These are phyloP conservation scores for Pseudogymnoascus sp. DNA, from an alignment of 2,329 filamentous ascomycete genomes.

Conservation along the genomic window DNA sequence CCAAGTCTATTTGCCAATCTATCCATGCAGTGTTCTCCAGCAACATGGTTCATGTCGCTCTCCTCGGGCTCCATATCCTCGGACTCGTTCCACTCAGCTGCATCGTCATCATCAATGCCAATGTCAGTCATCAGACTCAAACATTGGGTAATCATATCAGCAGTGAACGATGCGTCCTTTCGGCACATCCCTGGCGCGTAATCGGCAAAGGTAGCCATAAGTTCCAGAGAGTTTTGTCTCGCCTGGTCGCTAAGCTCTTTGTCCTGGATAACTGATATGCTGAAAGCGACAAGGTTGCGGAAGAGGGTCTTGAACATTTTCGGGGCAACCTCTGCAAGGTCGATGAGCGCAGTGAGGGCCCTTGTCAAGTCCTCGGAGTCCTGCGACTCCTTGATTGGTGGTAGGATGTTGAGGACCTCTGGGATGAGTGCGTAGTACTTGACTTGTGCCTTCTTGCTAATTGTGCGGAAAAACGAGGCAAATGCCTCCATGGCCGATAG, in stretches of 20 bases:
- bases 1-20: slow-evolving; percentile 94
- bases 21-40: slow-evolving; percentile 97
- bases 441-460: slow-evolving; percentile 76
- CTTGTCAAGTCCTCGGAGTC: slow-evolving; percentile 89
- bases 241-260: slow-evolving; percentile 88
- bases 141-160: slow-evolving; percentile 97
- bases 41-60: slow-evolving; percentile 94
- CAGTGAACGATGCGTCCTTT: slow-evolving; percentile 85
- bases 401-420: slow-evolving; percentile 87
- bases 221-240: slow-evolving; percentile 87
- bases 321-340: slow-evolving; percentile 85
- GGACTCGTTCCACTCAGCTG: slow-evolving; percentile 81
- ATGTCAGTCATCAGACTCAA: slow-evolving; percentile 97
- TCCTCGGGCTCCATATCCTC: slow-evolving; percentile 96
- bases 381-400: slow-evolving; percentile 82
- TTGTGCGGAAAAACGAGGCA: slow-evolving; percentile 86
- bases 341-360: slow-evolving; percentile 83
- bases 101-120: slow-evolving; percentile 88
- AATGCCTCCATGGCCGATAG: slow-evolving; percentile 96
- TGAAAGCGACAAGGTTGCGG: slow-evolving; percentile 85
- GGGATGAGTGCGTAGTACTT: slow-evolving; percentile 85
- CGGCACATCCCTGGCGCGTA: slow-evolving; percentile 90
- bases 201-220: slow-evolving; percentile 97
- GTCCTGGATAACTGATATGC: slow-evolving; percentile 86
- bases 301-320: slow-evolving; percentile 98